These are phyloP conservation scores for Psilocybe mexicana DNA, from an alignment of 1,284 basidiomycete genomes.

Conservation along the genomic window DNA sequence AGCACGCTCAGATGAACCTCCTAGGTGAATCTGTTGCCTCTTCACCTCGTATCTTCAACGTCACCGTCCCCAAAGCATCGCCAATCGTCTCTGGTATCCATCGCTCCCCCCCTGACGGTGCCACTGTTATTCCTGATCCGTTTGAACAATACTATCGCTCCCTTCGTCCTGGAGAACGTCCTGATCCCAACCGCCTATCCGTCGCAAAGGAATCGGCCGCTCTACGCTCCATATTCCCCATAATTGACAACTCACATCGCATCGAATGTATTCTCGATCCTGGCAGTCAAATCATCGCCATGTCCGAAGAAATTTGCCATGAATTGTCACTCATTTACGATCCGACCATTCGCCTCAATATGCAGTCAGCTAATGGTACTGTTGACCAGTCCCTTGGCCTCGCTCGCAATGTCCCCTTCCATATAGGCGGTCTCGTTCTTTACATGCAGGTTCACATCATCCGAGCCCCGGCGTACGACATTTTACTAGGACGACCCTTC, in stretches of 20 bases:
- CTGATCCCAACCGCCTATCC: conserved; percentile 6
- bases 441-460: conserved; percentile 24
- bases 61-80: background rate
- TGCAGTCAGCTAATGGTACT: conserved; percentile 19
- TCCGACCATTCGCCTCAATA: conserved; percentile 14
- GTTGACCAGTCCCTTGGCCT: conserved; percentile 21
- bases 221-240: conserved; percentile 9
- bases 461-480: conserved; percentile 12
- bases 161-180: conserved; percentile 10
- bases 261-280: conserved; percentile 23
- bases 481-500: conserved; percentile 21
- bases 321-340: conserved; percentile 15
- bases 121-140: conserved; percentile 2
- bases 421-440: conserved; percentile 16
- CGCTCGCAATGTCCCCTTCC: conserved; percentile 22
- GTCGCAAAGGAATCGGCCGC: conserved; percentile 12
- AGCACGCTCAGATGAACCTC: background rate
- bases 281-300: conserved; percentile 23
- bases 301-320: conserved; percentile 21
- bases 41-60: background rate
- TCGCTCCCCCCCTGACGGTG: background rate
- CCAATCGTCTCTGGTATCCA: background rate
- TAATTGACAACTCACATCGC: conserved; percentile 10
- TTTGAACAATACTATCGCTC: conserved; percentile 12
- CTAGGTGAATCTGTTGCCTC: background rate